Conservation (phyloP, 768 basidiomycete genomes). For the Leccinum variicolor region DNA sequence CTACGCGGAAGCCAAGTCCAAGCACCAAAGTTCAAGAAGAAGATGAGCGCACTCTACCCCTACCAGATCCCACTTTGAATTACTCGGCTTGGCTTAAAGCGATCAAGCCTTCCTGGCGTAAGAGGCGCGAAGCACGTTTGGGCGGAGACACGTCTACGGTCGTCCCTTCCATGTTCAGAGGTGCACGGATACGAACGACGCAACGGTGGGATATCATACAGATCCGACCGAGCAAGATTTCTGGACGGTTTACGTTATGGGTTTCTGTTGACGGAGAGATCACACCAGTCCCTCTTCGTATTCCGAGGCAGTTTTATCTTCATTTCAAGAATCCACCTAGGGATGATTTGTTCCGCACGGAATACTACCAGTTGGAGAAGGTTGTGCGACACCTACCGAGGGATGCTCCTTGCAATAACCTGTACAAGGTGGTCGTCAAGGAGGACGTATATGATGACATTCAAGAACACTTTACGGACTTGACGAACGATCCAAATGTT, state of each 20-base stretch:
- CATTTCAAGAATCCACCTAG: conserved; percentile 73
- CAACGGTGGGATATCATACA: conserved; percentile 92
- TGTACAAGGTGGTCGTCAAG: conserved; percentile 79
- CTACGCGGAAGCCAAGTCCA: conserved; percentile 39
- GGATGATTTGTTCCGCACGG: conserved; percentile 64
- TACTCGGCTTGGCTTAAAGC: conserved; percentile 79
- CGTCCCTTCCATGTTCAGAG: conserved; percentile 75
- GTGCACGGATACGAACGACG: conserved; percentile 52
- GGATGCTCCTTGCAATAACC: conserved; percentile 67
- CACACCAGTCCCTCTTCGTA: conserved; percentile 75
- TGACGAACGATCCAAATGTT: conserved; percentile 91
- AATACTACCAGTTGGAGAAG: conserved; percentile 67
- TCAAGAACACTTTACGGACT: conserved; percentile 87
- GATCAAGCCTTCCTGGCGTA: conserved; percentile 77
- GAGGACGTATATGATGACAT: conserved; percentile 83
- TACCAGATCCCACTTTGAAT: conserved; percentile 61
- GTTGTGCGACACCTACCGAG: conserved; percentile 79
- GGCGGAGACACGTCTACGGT: conserved; percentile 39
- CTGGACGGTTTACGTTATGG: conserved; percentile 89
- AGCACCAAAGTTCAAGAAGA: conserved; percentile 36
- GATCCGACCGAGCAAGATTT: conserved; percentile 69
- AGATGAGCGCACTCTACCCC: conserved; percentile 26
- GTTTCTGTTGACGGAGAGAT: conserved; percentile 77
- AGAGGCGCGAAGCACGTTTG: conserved; percentile 46
- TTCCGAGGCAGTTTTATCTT: conserved; percentile 91